These are phyloP conservation scores for Micractinium sp. DNA, from an alignment of 139 green algal genomes.

Conservation along the genomic window DNA sequence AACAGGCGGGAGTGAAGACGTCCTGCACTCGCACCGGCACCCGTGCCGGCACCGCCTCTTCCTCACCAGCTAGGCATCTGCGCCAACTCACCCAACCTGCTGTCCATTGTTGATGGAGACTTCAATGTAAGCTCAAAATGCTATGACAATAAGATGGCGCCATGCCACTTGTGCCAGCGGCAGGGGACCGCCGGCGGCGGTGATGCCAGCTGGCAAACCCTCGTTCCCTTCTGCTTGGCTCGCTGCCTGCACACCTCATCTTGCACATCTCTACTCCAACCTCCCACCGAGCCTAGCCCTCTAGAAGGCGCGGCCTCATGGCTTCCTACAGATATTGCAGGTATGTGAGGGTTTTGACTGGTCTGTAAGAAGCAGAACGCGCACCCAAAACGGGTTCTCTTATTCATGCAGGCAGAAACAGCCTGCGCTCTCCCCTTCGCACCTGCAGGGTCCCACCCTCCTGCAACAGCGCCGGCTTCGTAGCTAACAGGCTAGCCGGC, in stretches of 20 bases:
- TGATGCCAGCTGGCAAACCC: no score
- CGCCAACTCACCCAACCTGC: no score
- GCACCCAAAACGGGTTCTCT: background rate
- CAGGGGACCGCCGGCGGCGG: no score
- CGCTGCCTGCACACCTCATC: background rate
- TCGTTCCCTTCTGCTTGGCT: background rate
- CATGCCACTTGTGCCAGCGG: no score
- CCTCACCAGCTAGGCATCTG: no score
- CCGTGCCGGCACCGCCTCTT: no score
- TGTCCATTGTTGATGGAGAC: no score
- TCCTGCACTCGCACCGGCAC: no score
- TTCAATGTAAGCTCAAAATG: no score
- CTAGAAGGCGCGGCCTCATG: background rate
- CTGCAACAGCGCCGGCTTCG: background rate
- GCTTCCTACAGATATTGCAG: conserved; percentile 4
- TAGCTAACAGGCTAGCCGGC: conserved; percentile 2
- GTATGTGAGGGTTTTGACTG: background rate
- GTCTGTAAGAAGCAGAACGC: background rate
- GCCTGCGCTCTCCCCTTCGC: background rate
- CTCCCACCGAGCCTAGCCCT: no score
- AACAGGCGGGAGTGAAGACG: no score
- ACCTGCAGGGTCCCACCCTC: conserved; percentile 11
- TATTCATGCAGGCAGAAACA: background rate
- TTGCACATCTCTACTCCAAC: background rate
- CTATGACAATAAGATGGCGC: no score